Evolutionary conservation across 2,329 filamentous ascomycete species (phyloP).

Genomic region (Xylariaceae sp.): DNA sequence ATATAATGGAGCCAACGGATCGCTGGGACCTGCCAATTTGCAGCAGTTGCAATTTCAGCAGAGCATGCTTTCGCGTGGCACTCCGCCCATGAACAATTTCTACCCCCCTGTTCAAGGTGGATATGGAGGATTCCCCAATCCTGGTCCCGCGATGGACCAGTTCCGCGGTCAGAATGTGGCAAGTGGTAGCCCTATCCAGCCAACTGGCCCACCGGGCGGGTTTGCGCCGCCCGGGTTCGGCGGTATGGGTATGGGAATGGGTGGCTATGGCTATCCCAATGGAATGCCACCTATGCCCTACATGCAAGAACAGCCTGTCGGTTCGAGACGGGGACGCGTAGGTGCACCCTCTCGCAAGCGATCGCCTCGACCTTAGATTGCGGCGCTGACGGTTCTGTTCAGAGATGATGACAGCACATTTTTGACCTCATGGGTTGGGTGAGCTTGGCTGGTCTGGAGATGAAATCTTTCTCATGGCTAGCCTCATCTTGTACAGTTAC

Average conservation of each 20-base stretch:
- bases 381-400: constrained; percentile 26
- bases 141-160: constrained; percentile 48
- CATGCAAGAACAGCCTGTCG: constrained; percentile 52
- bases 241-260: constrained; percentile 30
- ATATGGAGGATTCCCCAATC: constrained; percentile 47
- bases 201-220: constrained; percentile 32
- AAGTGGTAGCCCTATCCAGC: constrained; percentile 48
- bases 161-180: constrained; percentile 48
- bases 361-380: constrained; percentile 29
- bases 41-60: constrained; percentile 57
- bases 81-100: constrained; percentile 51
- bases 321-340: constrained; percentile 54
- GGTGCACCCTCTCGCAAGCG: constrained; percentile 37
- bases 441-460: background rate
- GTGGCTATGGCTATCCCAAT: constrained; percentile 37
- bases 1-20: constrained; percentile 43
- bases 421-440: background rate
- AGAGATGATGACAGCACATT: constrained; percentile 27
- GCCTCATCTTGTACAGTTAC: constrained; percentile 22
- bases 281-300: constrained; percentile 48
- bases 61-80: constrained; percentile 48
- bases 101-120: constrained; percentile 52
- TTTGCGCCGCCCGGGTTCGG: constrained; percentile 32
- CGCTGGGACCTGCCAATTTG: constrained; percentile 45
- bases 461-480: constrained; percentile 5